These are phyloP conservation scores for Fusarium sp. DNA, from an alignment of 2,329 filamentous ascomycete species.

Conservation along the genomic window DNA sequence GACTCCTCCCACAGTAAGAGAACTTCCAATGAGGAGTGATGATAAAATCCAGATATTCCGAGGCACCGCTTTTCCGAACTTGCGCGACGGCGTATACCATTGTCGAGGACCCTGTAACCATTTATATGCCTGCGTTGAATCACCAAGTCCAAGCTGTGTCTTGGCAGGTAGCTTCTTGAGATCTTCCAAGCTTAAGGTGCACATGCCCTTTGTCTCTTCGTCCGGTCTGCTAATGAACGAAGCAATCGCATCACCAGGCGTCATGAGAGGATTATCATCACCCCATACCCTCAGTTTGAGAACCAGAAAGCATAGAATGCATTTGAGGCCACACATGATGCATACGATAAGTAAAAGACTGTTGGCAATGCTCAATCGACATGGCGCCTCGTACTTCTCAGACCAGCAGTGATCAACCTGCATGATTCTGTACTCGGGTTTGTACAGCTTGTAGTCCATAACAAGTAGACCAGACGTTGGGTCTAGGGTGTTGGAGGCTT, in stretches of 20 bases:
- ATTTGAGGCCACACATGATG: conserved; percentile 32
- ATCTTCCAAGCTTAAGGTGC: conserved; percentile 14
- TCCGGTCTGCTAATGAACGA: conserved; percentile 29
- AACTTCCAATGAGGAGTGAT: conserved; percentile 20
- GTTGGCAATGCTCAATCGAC: conserved; percentile 25
- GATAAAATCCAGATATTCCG: conserved; percentile 26
- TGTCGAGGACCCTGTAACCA: conserved; percentile 16
- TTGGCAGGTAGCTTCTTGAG: neutral
- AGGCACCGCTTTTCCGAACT: conserved; percentile 23
- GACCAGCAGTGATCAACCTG: conserved; percentile 19
- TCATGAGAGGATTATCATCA: conserved; percentile 23
- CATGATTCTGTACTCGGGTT: conserved; percentile 15
- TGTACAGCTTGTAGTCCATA: neutral
- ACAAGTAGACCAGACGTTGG: conserved; percentile 5
- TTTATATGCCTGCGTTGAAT: neutral
- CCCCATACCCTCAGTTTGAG: conserved; percentile 27
- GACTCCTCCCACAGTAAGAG: conserved; percentile 3
- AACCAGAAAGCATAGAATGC: conserved; percentile 16
- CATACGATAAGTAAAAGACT: conserved; percentile 29
- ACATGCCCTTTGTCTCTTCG: conserved; percentile 34
- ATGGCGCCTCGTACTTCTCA: conserved; percentile 20
- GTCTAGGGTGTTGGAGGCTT: neutral
- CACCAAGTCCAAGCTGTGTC: neutral
- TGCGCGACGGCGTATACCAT: conserved; percentile 4
- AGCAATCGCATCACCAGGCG: conserved; percentile 34